Base-by-base conservation (phyloP, 192 early-diverging fungal species). In the Gamsiella multidivaricata region DNA sequence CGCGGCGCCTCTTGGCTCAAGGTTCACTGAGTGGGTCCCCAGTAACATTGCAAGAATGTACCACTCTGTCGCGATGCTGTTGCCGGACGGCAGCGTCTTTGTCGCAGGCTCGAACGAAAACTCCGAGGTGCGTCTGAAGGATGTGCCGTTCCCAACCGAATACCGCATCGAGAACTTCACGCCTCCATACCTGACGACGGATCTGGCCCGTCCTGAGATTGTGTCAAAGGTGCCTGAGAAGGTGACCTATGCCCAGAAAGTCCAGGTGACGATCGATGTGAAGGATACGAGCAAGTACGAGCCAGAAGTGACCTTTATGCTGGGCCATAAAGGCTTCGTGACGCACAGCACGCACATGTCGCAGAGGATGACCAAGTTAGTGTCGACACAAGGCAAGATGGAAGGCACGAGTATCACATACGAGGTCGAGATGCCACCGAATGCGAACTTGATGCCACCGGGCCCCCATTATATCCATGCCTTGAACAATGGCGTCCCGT, bases 11-110 rank as follows among this genome's bases (percentile, higher is more conserved):
- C 57, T 70, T n/a, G 83, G 80, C 23, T 50, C 72, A 5, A 54
- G 84, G 10, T 83, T 87, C 72, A 83, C 69, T 0, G 54, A 69
- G 8, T 72, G 74, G 60, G 56, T 37, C 5, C 39, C 74, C 12
- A 85, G 87, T 6, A 72, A 85, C 52, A 88, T 91, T 52, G 58
- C 86, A 5, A 65, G 90, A 26, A 84, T 91, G 81, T 91, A 91
- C 73, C 90, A 91, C 61, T 89, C 88, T n/a, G 81, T 82, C 8
- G 80, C 86, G 6, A 63, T 80, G 55, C 57, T 80, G 1, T 26
- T 86, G 4, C 84, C 86, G 9, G 80, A 79, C 34, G 81, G 58
- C 36, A 62, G 64, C 53, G 66, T 83, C 43, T 74, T 80, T 61
- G 69, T 80, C 32, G 47, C 79, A n/a, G 82, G 82, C 22, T 69